A percentile compares a stretch with the other conserved stretches of the same genome.
Conservation (phyloP, 805 yeast species). For the Zygosaccharomyces bailii region DNA sequence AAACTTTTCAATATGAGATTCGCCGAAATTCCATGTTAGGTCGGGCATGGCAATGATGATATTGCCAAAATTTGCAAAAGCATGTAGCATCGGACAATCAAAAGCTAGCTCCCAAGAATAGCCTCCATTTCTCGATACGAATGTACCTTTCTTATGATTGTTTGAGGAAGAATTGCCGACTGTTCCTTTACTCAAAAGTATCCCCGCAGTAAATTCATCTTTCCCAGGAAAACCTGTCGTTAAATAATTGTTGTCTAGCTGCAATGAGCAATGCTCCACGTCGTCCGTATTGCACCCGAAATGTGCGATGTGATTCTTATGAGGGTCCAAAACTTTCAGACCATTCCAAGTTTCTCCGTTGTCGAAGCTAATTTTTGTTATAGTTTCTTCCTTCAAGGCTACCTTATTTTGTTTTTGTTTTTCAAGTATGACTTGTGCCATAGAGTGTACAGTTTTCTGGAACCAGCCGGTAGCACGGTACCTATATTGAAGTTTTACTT, state of each 20-base stretch:
- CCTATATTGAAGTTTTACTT: too few relatives aligned
- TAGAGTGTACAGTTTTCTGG: neutral
- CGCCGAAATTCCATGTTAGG: too few relatives aligned
- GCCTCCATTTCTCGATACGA: constrained; percentile 74
- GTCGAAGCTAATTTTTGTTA: constrained; percentile 46
- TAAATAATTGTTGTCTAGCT: constrained; percentile 12
- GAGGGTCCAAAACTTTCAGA: constrained; percentile 45
- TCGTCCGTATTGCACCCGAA: constrained; percentile 30
- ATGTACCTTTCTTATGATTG: constrained; percentile 39
- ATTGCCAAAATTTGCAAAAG: constrained; percentile 78
- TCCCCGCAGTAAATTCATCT: constrained; percentile 53
- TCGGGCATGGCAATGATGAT: constrained; percentile 56
- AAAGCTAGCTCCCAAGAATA: constrained; percentile 59
- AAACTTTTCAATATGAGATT: too few relatives aligned
- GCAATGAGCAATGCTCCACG: constrained; percentile 48
- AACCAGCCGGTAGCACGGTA: too few relatives aligned
- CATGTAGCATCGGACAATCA: constrained; percentile 49
- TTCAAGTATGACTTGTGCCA: constrained; percentile 10
- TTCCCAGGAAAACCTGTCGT: constrained; percentile 26
- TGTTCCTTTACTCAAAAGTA: constrained; percentile 26
- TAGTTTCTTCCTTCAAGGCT: too few relatives aligned
- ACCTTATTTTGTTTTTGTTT: constrained; percentile 41
- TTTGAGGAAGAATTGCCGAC: constrained; percentile 16
- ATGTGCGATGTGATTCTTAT: constrained; percentile 20
- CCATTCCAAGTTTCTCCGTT: constrained; percentile 53